Percentiles rank a stretch among this genome's conserved stretches.
phyloP scores from a whole-genome alignment of 164 flowering plant genomes.

The Hamamelis virginiana region DNA sequence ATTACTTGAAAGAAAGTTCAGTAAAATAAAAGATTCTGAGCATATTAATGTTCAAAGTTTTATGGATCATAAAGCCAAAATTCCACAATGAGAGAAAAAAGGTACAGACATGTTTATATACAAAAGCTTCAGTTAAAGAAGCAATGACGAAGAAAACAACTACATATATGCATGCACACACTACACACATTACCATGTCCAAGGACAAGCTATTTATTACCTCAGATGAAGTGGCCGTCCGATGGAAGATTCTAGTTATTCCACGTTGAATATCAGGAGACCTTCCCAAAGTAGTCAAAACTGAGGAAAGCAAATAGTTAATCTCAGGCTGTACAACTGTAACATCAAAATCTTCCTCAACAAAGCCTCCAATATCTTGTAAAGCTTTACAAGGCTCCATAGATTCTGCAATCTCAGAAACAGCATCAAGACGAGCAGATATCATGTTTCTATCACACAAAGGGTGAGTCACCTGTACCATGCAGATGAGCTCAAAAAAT shows the following conservation, averaged over 20 bases:
- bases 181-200: not conserved
- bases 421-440: slow-evolving; percentile 88
- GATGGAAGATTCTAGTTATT: slow-evolving; percentile 84
- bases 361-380: slow-evolving; percentile 19
- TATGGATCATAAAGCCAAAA: no score
- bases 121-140: not conserved
- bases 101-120: no score
- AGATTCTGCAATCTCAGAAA: slow-evolving; percentile 80
- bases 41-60: no score
- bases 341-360: slow-evolving; percentile 30
- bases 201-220: slow-evolving; percentile 31
- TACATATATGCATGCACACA: not conserved
- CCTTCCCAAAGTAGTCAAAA: slow-evolving; percentile 62
- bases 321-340: slow-evolving; percentile 31
- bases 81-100: no score
- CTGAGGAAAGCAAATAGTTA: slow-evolving; percentile 55
- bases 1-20: no score
- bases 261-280: slow-evolving; percentile 91
- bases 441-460: slow-evolving; percentile 79
- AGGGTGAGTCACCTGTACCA: slow-evolving; percentile 84
- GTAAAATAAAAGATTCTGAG: no score
- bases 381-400: slow-evolving; percentile 49
- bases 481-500: slow-evolving; percentile 19
- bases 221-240: slow-evolving; percentile 82
- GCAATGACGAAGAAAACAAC: not conserved